Evolutionary conservation across 306 rosid genomes (phyloP).

Genomic region (Cucumis sativus): DNA sequence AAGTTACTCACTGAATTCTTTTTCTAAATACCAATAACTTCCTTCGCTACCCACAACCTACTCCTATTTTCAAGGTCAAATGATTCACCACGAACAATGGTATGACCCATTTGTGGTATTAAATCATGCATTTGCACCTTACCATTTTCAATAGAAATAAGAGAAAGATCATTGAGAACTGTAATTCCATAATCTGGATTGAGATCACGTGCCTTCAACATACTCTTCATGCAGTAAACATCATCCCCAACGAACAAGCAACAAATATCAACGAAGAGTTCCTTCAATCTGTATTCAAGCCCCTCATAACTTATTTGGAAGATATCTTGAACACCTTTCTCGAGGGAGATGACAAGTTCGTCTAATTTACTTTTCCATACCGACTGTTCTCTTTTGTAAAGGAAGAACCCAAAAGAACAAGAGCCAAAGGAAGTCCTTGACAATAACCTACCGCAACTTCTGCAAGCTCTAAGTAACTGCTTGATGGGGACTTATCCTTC

Average conservation of each 20-base stretch:
- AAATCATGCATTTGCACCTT: constrained; percentile 12
- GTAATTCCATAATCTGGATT: constrained; percentile 13
- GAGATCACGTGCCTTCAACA: constrained; percentile 15
- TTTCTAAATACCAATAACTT: neutral
- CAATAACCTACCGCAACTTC: neutral
- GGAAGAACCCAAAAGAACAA: neutral
- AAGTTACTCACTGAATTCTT: neutral
- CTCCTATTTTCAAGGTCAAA: neutral
- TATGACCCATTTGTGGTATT: constrained; percentile 26
- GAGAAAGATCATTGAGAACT: constrained; percentile 11
- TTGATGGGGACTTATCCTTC: neutral
- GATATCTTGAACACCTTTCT: neutral
- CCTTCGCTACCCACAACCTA: neutral
- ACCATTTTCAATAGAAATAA: neutral
- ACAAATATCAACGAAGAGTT: constrained; percentile 23
- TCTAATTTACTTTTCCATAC: neutral
- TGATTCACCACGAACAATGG: constrained; percentile 4
- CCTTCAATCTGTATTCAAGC: neutral
- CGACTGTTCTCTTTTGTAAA: no score
- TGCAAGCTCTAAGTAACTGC: neutral
- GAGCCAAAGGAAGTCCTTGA: neutral
- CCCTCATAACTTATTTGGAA: constrained; percentile 12
- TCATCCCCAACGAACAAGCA: constrained; percentile 21
- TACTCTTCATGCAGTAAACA: neutral
- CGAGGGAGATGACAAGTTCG: constrained; percentile 4